Evolutionary conservation across 2,329 filamentous ascomycete species (phyloP).

Genomic region (Emericellopsis atlantica): DNA sequence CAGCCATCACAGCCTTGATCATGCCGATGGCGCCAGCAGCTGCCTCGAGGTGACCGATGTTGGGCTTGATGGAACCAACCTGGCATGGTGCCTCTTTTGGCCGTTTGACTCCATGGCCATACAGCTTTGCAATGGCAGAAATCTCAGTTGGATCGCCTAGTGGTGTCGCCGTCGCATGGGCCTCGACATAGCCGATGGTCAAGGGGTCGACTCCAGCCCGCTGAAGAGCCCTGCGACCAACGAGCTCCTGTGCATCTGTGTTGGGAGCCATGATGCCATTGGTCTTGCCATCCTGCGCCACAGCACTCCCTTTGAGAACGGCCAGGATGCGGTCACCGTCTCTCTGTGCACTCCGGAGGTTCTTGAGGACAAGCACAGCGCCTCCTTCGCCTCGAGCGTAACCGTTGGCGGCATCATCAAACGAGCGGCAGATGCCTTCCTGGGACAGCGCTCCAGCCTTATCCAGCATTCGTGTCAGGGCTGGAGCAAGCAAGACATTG

Average conservation of each 20-base stretch:
- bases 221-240: slow-evolving; percentile 15
- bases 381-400: slow-evolving; percentile 54
- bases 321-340: slow-evolving; percentile 32
- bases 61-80: slow-evolving; percentile 12
- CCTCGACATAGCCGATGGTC: slow-evolving; percentile 25
- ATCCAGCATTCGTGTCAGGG: slow-evolving; percentile 4
- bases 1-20: slow-evolving; percentile 34
- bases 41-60: slow-evolving; percentile 12
- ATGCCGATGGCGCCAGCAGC: slow-evolving; percentile 29
- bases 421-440: slow-evolving; percentile 2
- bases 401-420: slow-evolving; percentile 31
- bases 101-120: slow-evolving; percentile 7
- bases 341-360: slow-evolving; percentile 39
- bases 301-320: slow-evolving; percentile 14
- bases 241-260: slow-evolving; percentile 11
- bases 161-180: slow-evolving; percentile 24
- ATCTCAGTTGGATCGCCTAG: slow-evolving; percentile 14
- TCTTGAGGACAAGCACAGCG: slow-evolving; percentile 45
- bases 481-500: slow-evolving; percentile 11
- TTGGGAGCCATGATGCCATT: slow-evolving; percentile 37
- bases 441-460: slow-evolving; percentile 3
- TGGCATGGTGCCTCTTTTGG: slow-evolving; percentile 3
- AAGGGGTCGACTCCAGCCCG: slow-evolving; percentile 5
- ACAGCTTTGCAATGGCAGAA: slow-evolving; percentile 22
- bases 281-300: slow-evolving; percentile 21